Evolutionary conservation across 2,329 filamentous ascomycete species (phyloP).

Genomic region (Ceratocystis papillata): DNA sequence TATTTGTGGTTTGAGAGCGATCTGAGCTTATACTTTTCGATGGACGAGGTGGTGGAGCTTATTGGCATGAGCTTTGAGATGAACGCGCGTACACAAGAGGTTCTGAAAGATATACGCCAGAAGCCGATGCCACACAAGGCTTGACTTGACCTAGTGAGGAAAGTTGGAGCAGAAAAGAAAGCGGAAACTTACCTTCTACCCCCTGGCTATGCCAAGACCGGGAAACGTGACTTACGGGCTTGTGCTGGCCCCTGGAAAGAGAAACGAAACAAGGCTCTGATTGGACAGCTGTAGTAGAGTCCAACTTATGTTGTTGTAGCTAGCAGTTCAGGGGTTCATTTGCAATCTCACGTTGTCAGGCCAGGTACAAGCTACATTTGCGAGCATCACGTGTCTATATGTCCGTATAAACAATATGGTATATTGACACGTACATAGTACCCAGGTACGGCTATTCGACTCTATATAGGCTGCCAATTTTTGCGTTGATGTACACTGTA

Average conservation of each 20-base stretch:
- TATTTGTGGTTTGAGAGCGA: slow-evolving; percentile 57
- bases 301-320: neutral
- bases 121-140: slow-evolving; percentile 35
- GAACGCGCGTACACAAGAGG: slow-evolving; percentile 47
- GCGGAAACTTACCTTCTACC: neutral
- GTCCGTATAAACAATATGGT: too few species aligned
- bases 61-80: slow-evolving; percentile 54
- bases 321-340: slow-evolving; percentile 1
- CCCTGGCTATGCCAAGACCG: neutral
- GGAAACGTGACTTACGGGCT: neutral
- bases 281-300: neutral
- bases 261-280: slow-evolving; percentile 13
- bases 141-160: neutral
- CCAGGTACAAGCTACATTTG: slow-evolving; percentile 7
- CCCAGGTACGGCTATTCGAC: neutral
- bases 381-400: neutral
- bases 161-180: neutral
- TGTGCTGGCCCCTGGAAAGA: neutral
- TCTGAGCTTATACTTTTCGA: slow-evolving; percentile 51
- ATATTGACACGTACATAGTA: too few species aligned
- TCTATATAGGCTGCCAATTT: neutral
- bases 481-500: neutral
- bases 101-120: slow-evolving; percentile 47
- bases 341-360: slow-evolving; percentile 5
- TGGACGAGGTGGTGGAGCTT: slow-evolving; percentile 51